Conservation (phyloP, 441 rosid species). For the Raphanus hybrid region DNA sequence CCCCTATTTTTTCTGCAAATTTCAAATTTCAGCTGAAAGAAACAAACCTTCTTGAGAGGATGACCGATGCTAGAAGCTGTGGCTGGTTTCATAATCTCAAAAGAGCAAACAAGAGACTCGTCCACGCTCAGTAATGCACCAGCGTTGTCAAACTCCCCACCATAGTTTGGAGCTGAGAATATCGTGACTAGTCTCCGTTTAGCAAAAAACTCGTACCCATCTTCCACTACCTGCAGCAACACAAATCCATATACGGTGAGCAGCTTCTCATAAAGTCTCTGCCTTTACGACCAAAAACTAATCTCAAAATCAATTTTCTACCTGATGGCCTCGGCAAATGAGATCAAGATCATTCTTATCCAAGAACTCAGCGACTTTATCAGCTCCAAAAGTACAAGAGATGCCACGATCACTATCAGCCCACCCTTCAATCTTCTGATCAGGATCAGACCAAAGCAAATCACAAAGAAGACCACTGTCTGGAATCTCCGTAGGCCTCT, state of each 20-base stretch:
- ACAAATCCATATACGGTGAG: not conserved
- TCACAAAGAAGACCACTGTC: conserved; percentile 10
- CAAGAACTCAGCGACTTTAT: conserved; percentile 1
- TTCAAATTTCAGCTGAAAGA: not conserved
- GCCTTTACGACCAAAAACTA: not conserved
- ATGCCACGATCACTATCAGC: conserved; percentile 6
- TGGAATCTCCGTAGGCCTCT: conserved; percentile 5
- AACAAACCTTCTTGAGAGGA: conserved; percentile 66
- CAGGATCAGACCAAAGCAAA: conserved; percentile 7
- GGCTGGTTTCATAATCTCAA: conserved; percentile 79
- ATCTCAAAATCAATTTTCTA: not conserved
- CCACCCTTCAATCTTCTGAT: conserved; percentile 5
- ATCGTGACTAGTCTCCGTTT: conserved; percentile 75
- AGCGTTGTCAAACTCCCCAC: conserved; percentile 92
- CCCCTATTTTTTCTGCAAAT: not conserved
- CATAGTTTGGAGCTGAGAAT: conserved; percentile 93
- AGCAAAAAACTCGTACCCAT: conserved; percentile 90
- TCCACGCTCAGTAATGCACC: conserved; percentile 86
- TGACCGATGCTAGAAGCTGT: conserved; percentile 49
- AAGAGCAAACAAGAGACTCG: conserved; percentile 72
- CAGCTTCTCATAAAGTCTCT: not conserved
- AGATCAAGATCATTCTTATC: conserved; percentile 11
- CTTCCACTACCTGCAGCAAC: conserved; percentile 81
- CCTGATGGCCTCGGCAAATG: conserved; percentile 8
- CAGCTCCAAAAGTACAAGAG: not conserved